Conservation (phyloP, 192 early-diverging fungal species). For the Coemansia sp. region DNA sequence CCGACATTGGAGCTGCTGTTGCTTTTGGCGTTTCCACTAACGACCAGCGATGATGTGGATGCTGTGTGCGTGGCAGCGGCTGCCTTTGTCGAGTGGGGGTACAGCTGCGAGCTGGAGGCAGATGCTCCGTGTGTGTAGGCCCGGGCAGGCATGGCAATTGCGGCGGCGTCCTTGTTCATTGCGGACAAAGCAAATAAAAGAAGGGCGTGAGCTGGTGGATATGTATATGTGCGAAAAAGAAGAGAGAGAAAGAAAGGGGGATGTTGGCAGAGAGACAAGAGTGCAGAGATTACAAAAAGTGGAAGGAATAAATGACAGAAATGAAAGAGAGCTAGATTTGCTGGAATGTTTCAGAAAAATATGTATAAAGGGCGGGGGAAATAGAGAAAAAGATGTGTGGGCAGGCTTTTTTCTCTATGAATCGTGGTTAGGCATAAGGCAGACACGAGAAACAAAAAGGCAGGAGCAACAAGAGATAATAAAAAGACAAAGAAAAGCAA, state of each 20-base stretch:
- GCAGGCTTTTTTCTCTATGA: background rate
- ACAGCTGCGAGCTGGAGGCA: constrained; percentile 18
- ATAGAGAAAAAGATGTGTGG: constrained; percentile 7
- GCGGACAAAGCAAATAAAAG: background rate
- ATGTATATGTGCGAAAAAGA: background rate
- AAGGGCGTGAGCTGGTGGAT: constrained; percentile 2
- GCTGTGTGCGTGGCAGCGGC: constrained; percentile 10
- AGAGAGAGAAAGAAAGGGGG: background rate
- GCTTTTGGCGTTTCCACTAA: background rate
- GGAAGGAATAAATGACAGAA: constrained; percentile 6
- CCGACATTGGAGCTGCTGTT: constrained; percentile 4
- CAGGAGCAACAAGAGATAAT: background rate
- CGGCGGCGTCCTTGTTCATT: constrained; percentile 10
- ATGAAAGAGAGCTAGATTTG: constrained; percentile 2
- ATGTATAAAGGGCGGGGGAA: background rate
- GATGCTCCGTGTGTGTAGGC: constrained; percentile 42
- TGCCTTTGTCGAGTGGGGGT: constrained; percentile 21
- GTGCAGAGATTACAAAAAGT: constrained; percentile 2
- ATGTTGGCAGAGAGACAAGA: background rate
- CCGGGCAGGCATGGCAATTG: constrained; percentile 43
- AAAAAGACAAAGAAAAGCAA: background rate
- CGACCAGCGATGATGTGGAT: constrained; percentile 11
- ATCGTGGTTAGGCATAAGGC: background rate
- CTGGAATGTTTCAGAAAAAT: constrained; percentile 4
- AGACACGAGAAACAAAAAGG: background rate